Base-by-base conservation (phyloP, 2,329 filamentous ascomycete genomes). In the Botrytis fragariae region DNA sequence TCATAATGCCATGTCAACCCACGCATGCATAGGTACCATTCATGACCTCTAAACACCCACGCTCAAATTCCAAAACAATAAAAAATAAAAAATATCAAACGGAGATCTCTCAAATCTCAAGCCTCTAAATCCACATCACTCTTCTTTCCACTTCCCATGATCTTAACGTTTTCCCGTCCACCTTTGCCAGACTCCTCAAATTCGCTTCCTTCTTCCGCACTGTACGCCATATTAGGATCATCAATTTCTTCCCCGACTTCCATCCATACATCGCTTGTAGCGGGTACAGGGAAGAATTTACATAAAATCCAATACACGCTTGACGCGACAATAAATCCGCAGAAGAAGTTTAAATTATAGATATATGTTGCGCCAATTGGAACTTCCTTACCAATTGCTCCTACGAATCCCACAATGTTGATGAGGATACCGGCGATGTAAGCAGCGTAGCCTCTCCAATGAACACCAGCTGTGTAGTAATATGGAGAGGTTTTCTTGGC, bases 281-380 rank as follows among this genome's bases (percentile, higher is more conserved):
- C 94, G 0, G 92, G 91, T 0, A 97, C 83, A 0, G 94, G 94
- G 75, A 83, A 92, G 39, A 94, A 48, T 73, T 84, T 87, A 81
- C 91, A 94, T 1, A 97, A 85, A 0, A 81, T 72, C 84, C 88
- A 97, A 83, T 98, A 98, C 12, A 90, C 83, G 0, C 76, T 80
- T 0, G 85, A 84, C 0, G 93, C 88, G 18, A 97, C 87, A 64
- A 93, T 85, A 80, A 97, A 95, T 0, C 95, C 95, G 61, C 88
- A 88, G 81, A 98, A 97, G 85, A 95, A 98, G 82, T 97, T 97
- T 78, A 98, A 80, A 77, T 94, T 93, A 85, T 97, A 98, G 74
- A 98, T 89, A 80, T 97, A 97, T 0, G 87, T 89, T 3, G 95
- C 95, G 1, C 92, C 94, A 9, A 88, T 84, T 0, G 95, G 95